phyloP scores from a whole-genome alignment of 2,329 filamentous ascomycete species.

The Decorospora gaudefroyi region DNA sequence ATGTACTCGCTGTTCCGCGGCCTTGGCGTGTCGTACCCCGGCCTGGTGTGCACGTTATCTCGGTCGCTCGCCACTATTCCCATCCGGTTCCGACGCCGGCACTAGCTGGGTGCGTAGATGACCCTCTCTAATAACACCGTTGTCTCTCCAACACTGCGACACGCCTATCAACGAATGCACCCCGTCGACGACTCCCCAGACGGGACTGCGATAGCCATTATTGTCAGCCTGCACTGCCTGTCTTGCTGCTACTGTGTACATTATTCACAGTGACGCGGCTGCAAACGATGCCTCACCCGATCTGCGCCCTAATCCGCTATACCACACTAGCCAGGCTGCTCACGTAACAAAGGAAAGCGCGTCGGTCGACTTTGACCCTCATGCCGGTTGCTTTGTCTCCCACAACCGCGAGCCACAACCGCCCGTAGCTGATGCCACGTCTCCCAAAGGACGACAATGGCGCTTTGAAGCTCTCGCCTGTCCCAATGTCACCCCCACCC shows the following conservation, averaged over 20 bases:
- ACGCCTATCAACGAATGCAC: no score
- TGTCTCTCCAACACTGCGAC: neutral
- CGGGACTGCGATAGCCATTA: neutral
- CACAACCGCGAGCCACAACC: constrained; percentile 9
- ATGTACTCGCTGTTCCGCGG: constrained; percentile 3
- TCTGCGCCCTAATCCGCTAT: constrained; percentile 25
- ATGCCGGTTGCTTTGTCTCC: constrained; percentile 12
- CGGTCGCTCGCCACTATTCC: constrained; percentile 15
- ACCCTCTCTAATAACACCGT: constrained; percentile 1
- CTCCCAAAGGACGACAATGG: constrained; percentile 2
- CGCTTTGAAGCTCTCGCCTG: constrained; percentile 4
- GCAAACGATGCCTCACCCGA: constrained; percentile 25
- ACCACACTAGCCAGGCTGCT: constrained; percentile 23
- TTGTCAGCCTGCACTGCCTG: neutral
- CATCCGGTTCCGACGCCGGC: constrained; percentile 16
- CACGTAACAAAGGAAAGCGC: constrained; percentile 24
- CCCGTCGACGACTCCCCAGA: no score
- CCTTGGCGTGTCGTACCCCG: constrained; percentile 9
- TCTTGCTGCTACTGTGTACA: neutral
- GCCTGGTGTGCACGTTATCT: constrained; percentile 9
- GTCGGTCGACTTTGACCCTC: constrained; percentile 7
- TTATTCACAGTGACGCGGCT: neutral
- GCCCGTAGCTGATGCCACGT: constrained; percentile 2
- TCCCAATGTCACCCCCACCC: constrained; percentile 16
- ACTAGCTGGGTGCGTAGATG: constrained; percentile 19